Conservation (phyloP, 495 filamentous ascomycete species). For the Penicillium pancosmium region DNA sequence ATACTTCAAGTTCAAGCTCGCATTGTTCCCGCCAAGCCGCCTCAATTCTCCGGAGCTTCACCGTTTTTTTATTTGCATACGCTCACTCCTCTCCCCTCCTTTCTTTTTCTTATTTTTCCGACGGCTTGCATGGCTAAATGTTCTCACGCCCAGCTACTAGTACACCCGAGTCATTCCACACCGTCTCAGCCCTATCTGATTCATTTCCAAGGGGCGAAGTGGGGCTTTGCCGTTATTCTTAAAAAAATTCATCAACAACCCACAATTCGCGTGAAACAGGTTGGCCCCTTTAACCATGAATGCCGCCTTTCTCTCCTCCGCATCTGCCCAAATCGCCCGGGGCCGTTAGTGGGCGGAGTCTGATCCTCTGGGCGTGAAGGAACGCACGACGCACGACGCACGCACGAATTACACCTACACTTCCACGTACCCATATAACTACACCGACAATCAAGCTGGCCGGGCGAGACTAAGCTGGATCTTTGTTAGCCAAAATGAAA, state of each 20-base stretch:
- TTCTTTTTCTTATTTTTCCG: too few species aligned
- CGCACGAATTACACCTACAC: not conserved
- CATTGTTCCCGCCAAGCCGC: too few species aligned
- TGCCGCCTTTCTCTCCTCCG: not conserved
- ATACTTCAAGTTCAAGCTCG: too few species aligned
- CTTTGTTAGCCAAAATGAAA: slow-evolving; percentile 5
- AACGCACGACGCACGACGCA: not conserved
- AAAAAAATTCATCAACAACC: not conserved
- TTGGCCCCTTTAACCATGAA: not conserved
- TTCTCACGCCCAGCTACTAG: too few species aligned
- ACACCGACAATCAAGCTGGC: slow-evolving; percentile 1
- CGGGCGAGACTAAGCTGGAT: not conserved
- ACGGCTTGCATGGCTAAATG: too few species aligned
- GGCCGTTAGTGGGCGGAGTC: not conserved
- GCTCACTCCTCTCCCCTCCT: too few species aligned
- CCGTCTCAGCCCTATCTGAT: slow-evolving; percentile 1
- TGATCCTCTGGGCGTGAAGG: not conserved
- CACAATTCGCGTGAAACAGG: not conserved
- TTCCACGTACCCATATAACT: too few species aligned
- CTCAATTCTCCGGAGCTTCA: too few species aligned
- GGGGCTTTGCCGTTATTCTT: not conserved
- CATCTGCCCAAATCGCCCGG: not conserved
- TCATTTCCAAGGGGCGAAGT: not conserved
- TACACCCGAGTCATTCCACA: not conserved
- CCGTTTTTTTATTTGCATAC: too few species aligned